Percentiles rank a stretch among this genome's conserved stretches.
Conservation (phyloP, 1,284 basidiomycete genomes). For the Papiliotrema laurentii region DNA sequence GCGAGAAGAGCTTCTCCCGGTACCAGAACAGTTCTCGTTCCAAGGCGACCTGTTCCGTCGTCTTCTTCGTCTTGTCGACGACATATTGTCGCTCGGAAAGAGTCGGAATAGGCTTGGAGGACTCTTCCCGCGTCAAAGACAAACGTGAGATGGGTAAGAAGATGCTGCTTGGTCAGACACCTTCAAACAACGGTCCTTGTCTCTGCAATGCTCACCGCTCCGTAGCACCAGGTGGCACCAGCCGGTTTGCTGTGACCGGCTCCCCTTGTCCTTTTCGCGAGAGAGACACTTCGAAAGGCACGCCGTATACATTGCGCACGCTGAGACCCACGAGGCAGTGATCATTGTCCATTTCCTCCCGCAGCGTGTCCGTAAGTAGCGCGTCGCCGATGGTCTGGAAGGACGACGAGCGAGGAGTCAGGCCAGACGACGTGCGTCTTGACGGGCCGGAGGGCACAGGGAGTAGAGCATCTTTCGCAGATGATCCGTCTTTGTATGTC, state of each 20-base stretch:
- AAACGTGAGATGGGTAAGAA: conserved; percentile 72
- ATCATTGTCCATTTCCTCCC: conserved; percentile 55
- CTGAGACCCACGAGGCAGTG: conserved; percentile 84
- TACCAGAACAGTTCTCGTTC: conserved; percentile 90
- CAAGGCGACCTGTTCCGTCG: conserved; percentile 56
- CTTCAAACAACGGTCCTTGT: neutral
- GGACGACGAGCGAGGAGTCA: conserved; percentile 25
- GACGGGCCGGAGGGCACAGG: neutral
- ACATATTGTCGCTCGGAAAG: conserved; percentile 89
- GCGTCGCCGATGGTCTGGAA: conserved; percentile 24
- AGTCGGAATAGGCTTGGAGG: conserved; percentile 69
- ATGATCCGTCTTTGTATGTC: neutral
- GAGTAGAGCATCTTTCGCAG: neutral
- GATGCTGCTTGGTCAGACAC: conserved; percentile 54
- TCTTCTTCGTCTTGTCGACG: conserved; percentile 66
- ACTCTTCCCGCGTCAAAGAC: conserved; percentile 56
- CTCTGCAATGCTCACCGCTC: conserved; percentile 56
- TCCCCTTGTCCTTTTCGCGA: conserved; percentile 52
- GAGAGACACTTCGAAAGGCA: conserved; percentile 81
- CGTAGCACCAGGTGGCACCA: conserved; percentile 78
- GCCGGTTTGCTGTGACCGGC: conserved; percentile 48
- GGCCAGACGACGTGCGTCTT: neutral
- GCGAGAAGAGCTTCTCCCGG: conserved; percentile 72
- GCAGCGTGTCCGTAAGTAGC: conserved; percentile 32
- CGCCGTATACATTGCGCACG: conserved; percentile 79